These are phyloP conservation scores for Diaporthe helianthi DNA, from an alignment of 2,329 filamentous ascomycete genomes.

Conservation along the genomic window DNA sequence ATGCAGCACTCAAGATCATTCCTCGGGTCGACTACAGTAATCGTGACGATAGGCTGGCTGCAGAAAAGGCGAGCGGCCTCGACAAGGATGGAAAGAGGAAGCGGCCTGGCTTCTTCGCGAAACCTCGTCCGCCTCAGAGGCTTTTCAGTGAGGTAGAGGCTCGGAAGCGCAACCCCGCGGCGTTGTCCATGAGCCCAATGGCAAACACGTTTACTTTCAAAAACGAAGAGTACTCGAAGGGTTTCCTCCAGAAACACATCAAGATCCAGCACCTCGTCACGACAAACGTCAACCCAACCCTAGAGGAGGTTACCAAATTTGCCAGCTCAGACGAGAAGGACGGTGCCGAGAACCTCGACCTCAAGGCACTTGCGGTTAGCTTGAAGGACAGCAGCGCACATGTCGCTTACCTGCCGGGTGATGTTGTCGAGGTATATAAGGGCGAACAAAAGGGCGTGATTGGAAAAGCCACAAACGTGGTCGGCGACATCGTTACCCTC, in stretches of 20 bases:
- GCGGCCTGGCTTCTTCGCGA: constrained; percentile 58
- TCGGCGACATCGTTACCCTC: constrained; percentile 91
- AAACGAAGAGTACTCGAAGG: constrained; percentile 88
- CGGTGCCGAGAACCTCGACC: constrained; percentile 90
- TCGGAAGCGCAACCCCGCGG: constrained; percentile 79
- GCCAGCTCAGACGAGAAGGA: constrained; percentile 81
- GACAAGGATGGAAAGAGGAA: constrained; percentile 78
- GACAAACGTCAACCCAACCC: constrained; percentile 88
- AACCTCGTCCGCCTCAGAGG: constrained; percentile 79
- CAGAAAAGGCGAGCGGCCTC: constrained; percentile 35
- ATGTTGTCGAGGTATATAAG: constrained; percentile 95
- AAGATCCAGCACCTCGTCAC: constrained; percentile 86
- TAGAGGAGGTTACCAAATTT: constrained; percentile 97
- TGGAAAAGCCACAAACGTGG: constrained; percentile 84
- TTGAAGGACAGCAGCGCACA: constrained; percentile 83
- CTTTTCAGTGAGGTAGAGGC: constrained; percentile 94
- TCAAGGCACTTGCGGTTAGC: constrained; percentile 88
- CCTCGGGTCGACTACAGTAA: constrained; percentile 82
- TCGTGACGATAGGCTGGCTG: constrained; percentile 16
- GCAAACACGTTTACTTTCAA: constrained; percentile 85
- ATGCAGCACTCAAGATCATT: constrained; percentile 85
- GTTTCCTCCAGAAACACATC: constrained; percentile 92
- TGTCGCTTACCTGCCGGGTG: constrained; percentile 87
- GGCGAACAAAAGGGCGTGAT: constrained; percentile 93
- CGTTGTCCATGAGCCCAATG: constrained; percentile 72